Percentiles rank a stretch among this genome's conserved stretches.
Evolutionary conservation across 108 stramenopile species (phyloP).

Genomic region (Cyclotella atomus): DNA sequence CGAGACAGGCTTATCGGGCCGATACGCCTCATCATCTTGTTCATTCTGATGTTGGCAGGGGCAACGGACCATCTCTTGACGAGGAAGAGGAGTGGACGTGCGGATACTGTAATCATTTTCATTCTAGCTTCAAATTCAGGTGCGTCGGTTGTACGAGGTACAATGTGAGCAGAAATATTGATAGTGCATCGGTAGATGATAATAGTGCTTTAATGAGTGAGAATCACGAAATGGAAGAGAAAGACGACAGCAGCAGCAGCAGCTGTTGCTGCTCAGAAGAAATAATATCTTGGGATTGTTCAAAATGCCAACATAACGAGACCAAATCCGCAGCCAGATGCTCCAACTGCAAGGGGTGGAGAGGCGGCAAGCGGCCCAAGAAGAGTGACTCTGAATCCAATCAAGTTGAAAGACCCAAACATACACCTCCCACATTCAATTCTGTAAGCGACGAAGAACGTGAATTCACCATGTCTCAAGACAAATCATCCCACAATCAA

Average conservation of each 20-base stretch:
- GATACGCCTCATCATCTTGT: background rate
- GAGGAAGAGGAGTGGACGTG: background rate
- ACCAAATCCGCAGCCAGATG: background rate
- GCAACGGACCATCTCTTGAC: background rate
- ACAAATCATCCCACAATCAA: background rate
- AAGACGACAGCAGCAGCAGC: background rate
- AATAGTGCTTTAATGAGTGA: background rate
- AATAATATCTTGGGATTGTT: background rate
- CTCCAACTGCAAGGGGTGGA: background rate
- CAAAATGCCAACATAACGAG: background rate
- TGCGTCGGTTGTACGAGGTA: constrained; percentile 1
- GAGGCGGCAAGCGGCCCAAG: background rate
- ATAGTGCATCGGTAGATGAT: background rate
- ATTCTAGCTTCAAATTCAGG: background rate
- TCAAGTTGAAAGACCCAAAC: too few relatives aligned
- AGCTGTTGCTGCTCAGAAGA: too few relatives aligned
- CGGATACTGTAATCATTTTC: background rate
- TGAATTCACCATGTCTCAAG: background rate
- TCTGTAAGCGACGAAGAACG: background rate
- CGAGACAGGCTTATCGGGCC: too few relatives aligned
- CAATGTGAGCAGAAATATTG: background rate
- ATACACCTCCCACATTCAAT: too few relatives aligned
- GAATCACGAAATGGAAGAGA: background rate
- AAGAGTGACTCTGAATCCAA: background rate
- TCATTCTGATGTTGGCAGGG: background rate